A percentile compares a stretch with the other conserved stretches of the same genome.
Conservation (phyloP, 345 rosid species). For the Rhodamnia rubescens region DNA sequence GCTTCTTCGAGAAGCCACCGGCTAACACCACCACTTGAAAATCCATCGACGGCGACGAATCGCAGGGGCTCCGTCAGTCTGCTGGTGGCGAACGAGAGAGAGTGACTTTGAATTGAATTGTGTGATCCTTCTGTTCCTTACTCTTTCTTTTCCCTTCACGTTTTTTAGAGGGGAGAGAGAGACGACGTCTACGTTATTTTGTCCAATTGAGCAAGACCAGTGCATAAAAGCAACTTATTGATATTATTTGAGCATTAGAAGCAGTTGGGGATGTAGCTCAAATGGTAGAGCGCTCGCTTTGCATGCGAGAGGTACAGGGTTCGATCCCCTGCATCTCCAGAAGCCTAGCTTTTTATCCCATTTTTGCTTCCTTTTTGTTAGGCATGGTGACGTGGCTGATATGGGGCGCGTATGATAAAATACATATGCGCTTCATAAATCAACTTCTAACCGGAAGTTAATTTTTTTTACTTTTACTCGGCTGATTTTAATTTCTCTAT, state of each 20-base stretch:
- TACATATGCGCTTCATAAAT: too few species aligned
- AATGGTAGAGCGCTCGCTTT: slow-evolving; percentile 59
- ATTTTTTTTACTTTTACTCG: too few species aligned
- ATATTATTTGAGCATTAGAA: rapidly evolving
- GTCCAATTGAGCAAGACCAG: too few species aligned
- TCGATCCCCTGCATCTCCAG: slow-evolving; percentile 47
- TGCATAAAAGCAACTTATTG: too few species aligned
- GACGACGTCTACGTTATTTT: too few species aligned
- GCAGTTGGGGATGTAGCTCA: slow-evolving; percentile 40
- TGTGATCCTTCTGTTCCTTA: background rate
- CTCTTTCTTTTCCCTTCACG: background rate
- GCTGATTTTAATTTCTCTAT: too few species aligned
- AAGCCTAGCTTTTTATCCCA: background rate
- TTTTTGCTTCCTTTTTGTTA: background rate
- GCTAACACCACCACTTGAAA: slow-evolving; percentile 90
- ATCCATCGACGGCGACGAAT: slow-evolving; percentile 38
- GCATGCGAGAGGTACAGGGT: slow-evolving; percentile 50
- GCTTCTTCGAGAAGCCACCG: slow-evolving; percentile 70
- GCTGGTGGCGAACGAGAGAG: background rate
- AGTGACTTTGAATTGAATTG: background rate
- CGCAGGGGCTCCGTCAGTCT: background rate
- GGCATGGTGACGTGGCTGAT: too few species aligned
- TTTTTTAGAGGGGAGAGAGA: background rate
- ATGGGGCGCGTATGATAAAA: too few species aligned
- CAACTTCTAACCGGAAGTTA: too few species aligned